Percentiles rank a stretch among this genome's conserved stretches.
Conservation (phyloP, 495 filamentous ascomycete species). For the Aspergillus bertholletiae region DNA sequence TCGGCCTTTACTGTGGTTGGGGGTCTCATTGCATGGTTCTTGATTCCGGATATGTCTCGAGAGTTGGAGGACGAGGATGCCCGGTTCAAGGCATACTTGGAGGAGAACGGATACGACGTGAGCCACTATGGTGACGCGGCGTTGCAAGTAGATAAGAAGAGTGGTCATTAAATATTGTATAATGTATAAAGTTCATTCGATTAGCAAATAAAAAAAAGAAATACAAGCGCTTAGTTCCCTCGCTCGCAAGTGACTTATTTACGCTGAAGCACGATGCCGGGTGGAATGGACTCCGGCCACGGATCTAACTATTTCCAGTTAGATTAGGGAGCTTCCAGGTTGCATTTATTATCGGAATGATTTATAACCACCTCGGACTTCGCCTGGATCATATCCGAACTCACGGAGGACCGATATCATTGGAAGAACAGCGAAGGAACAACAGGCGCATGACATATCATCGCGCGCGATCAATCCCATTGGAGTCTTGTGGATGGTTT, state of each 20-base stretch:
- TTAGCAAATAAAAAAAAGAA: no score
- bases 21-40: conserved; percentile 37
- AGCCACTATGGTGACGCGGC: conserved; percentile 21
- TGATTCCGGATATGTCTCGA: conserved; percentile 43
- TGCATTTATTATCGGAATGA: no score
- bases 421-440: neutral
- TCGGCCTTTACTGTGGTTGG: conserved; percentile 39
- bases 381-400: neutral
- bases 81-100: conserved; percentile 39
- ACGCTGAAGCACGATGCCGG: neutral
- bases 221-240: no score
- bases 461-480: neutral
- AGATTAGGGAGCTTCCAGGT: neutral
- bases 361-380: neutral
- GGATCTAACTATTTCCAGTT: neutral
- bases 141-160: conserved; percentile 8
- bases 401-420: neutral
- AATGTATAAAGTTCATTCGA: no score
- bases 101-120: conserved; percentile 37
- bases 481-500: neutral
- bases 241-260: no score
- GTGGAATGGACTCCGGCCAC: neutral
- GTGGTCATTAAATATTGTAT: neutral
- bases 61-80: conserved; percentile 45
- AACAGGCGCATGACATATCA: neutral